These are phyloP conservation scores for Paratinospora sagittata DNA, from an alignment of 164 flowering plant species.

Conservation along the genomic window DNA sequence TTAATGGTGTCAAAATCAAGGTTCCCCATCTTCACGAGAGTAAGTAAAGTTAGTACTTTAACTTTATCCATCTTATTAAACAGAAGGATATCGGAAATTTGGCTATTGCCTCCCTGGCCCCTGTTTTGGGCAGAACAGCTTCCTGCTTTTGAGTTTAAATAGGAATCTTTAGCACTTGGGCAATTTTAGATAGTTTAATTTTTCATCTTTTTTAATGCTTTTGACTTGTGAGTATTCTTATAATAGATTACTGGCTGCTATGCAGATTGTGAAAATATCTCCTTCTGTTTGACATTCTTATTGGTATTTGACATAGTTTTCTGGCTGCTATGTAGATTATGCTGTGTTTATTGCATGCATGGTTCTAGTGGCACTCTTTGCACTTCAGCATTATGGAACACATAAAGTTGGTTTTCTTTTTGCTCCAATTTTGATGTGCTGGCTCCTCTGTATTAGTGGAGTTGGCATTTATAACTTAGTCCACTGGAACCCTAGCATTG, in stretches of 20 bases:
- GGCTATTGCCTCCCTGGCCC: neutral
- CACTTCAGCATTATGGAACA: constrained; percentile 64
- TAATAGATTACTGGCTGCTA: neutral
- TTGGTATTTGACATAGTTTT: neutral
- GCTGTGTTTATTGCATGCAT: constrained; percentile 37
- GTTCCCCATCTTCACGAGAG: constrained; percentile 33
- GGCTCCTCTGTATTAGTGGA: constrained; percentile 58
- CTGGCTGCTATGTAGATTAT: constrained; percentile 26
- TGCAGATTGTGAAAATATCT: neutral
- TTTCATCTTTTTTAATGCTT: neutral
- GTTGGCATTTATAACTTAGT: constrained; percentile 58
- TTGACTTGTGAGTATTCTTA: neutral
- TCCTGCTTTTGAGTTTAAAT: too few species aligned
- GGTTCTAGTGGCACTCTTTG: constrained; percentile 50
- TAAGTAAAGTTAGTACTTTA: constrained; percentile 20
- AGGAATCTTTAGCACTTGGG: neutral
- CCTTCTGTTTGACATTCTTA: neutral
- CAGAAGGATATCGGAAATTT: neutral
- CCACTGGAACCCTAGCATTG: constrained; percentile 40
- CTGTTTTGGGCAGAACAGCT: neutral
- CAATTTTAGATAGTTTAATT: neutral
- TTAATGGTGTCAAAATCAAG: constrained; percentile 39
- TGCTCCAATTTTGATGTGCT: constrained; percentile 50
- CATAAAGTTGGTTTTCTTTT: constrained; percentile 51
- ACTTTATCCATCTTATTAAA: neutral